phyloP scores from a whole-genome alignment of 768 basidiomycete species.

The Mycena kentingensis region DNA sequence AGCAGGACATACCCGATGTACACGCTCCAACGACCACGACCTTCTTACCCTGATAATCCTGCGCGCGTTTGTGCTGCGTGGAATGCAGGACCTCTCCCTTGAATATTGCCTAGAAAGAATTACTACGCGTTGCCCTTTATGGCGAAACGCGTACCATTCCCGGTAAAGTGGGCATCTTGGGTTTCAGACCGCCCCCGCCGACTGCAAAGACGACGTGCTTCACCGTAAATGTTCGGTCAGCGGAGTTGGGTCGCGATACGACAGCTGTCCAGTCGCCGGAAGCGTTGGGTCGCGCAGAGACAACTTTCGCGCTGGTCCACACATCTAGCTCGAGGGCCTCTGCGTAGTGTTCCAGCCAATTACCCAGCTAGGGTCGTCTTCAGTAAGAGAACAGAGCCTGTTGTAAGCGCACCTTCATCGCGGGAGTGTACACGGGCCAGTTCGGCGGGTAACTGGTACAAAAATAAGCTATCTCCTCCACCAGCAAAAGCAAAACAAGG shows the following conservation, averaged over 20 bases:
- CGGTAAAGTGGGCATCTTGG: constrained; percentile 50
- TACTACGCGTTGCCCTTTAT: not conserved
- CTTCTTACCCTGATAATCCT: constrained; percentile 66
- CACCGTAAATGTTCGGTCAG: constrained; percentile 42
- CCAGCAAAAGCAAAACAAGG: not conserved
- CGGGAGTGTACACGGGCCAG: constrained; percentile 62
- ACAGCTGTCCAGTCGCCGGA: constrained; percentile 46
- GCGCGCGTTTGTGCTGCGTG: constrained; percentile 51
- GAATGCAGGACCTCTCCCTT: constrained; percentile 67
- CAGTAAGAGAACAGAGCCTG: not conserved
- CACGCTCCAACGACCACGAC: constrained; percentile 70
- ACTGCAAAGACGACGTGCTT: constrained; percentile 56
- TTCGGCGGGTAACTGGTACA: constrained; percentile 62
- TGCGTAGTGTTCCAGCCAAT: constrained; percentile 70
- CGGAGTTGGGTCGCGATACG: constrained; percentile 38
- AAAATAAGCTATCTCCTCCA: not conserved
- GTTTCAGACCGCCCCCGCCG: constrained; percentile 53
- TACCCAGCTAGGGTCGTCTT: constrained; percentile 49
- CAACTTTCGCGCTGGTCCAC: constrained; percentile 56
- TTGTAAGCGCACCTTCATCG: constrained; percentile 47
- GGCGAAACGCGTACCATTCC: constrained; percentile 39
- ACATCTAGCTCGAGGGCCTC: constrained; percentile 61
- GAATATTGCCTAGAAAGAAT: constrained; percentile 49
- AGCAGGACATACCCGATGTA: constrained; percentile 38
- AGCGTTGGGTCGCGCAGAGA: constrained; percentile 28